Evolutionary conservation across 2,329 filamentous ascomycete genomes (phyloP), one percentile per base, ranked within the genome.

Genomic region (Sporothrix brasiliensis): DNA sequence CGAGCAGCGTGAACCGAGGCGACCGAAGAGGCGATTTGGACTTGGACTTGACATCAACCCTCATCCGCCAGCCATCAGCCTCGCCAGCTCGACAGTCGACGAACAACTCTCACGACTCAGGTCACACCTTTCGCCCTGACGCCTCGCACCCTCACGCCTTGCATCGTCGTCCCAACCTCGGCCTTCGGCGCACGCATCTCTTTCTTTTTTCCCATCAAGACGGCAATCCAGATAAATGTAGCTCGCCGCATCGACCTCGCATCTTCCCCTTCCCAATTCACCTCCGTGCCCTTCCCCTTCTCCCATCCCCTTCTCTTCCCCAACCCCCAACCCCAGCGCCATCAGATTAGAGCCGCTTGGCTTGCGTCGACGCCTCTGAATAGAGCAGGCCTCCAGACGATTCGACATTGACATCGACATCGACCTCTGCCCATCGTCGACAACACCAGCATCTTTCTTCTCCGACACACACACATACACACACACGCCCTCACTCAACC

Each of bases 171-270:
- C 39, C 30, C 14, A 4, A n/a, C 41, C 34, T 34, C 34, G 34
- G 21, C 34, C 19, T 60, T 34, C 14, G 30, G 54, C 16, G 54
- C 54, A 58, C 9, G 9, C 56, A 44, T 60, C 27, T 9, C 21
- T 10, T 27, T 9, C 9, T 21, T 9, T 13, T 13, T 21, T 21
- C 11, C 39, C 49, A n/a, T 34, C 54, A 27, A 49, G 21, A 24
- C 2, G 24, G 47, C 30, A 68, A 53, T 30, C 52, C 56, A 56
- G 50, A 69, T 72, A 71, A 70, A 73, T 72, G 72, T 72, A 70
- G 72, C 67, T 69, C 44, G 50, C 58, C 69, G 60, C 53, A 30
- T 47, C 58, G 34, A 53, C 39, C 13, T 27, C 58, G 39, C 63
- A 27, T 4, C n/a, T 19, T 34, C 47, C 53, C 49, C 54, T 49